These are phyloP conservation scores for Erysimum cheiri DNA, from an alignment of 441 rosid genomes.

Conservation along the genomic window DNA sequence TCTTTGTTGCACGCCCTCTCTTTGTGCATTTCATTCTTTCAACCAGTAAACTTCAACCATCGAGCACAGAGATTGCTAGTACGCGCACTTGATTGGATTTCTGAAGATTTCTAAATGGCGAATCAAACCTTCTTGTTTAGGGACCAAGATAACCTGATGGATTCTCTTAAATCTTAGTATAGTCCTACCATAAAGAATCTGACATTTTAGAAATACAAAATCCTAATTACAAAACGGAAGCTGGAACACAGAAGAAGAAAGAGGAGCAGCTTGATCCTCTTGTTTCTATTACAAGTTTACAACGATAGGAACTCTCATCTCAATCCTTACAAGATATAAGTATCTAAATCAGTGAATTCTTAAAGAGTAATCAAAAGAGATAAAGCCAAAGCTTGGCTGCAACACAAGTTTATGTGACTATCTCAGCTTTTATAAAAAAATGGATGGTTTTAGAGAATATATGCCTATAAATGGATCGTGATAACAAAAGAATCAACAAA, in stretches of 20 bases:
- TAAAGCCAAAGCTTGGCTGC: neutral
- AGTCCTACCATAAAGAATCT: neutral
- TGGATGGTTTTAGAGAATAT: conserved; percentile 1
- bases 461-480: conserved; percentile 31
- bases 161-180: neutral
- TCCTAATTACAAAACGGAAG: neutral
- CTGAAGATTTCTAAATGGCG: neutral
- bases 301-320: conserved; percentile 7
- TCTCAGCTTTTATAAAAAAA: conserved; percentile 1
- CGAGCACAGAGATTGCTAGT: neutral
- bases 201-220: neutral
- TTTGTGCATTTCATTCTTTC: neutral
- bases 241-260: neutral
- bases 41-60: neutral
- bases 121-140: neutral
- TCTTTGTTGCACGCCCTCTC: neutral
- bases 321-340: conserved; percentile 25
- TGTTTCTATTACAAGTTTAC: conserved; percentile 28
- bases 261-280: neutral
- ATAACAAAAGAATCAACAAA: conserved; percentile 44
- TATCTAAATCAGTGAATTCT: conserved; percentile 5
- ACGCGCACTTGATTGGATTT: neutral
- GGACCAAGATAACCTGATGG: neutral
- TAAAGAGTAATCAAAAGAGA: conserved; percentile 1
- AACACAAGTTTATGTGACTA: conserved; percentile 16